Evolutionary conservation across 306 rosid species (phyloP), one percentile per base, ranked within the genome.

Genomic region (Prunus davidiana): DNA sequence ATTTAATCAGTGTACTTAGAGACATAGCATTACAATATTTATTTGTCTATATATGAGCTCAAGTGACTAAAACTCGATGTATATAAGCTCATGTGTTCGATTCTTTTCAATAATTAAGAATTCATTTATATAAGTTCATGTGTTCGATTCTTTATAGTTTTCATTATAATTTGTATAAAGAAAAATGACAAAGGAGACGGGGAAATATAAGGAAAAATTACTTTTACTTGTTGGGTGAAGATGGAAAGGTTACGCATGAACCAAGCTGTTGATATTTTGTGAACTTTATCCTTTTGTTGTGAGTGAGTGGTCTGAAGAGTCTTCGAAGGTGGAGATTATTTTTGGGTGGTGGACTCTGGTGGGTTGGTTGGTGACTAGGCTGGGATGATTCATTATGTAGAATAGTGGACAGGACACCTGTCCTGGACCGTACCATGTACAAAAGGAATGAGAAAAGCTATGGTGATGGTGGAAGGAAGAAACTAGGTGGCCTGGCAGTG

Each of bases 381-480:
- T 64, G 18, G 46, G 68, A 15, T 3, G 68, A 56, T 8, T 32
- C 49, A 64, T 18, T 19, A 18, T 8, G 47, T 2, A 32, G n/a
- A 7, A 24, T 3, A 32, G 69, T 8, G 13, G 30, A 15, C 73
- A 80, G 77, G 89, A 69, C 87, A 81, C 75, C 76, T 84, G 87
- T 84, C 84, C 87, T 84, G 18, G 86, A 72, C 77, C 87, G 85
- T 86, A 91, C 91, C 22, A 68, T 16, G 30, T 54, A 78, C 50
- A 72, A 41, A 72, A 38, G 41, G 58, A 60, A 50, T 16, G 34
- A 18, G 55, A 14, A 56, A 69, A 71, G 67, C 22, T 7, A 16
- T 77, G 49, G 43, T 38, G 27, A 15, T 8, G 80, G 79, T 8
- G 77, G 14, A 61, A 71, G 13, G 52, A 49, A 13, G 43, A 38